A percentile compares a stretch with the other conserved stretches of the same genome.
phyloP scores from a whole-genome alignment of 1,139 yeast species.

The Debaryomyces subglobosus region DNA sequence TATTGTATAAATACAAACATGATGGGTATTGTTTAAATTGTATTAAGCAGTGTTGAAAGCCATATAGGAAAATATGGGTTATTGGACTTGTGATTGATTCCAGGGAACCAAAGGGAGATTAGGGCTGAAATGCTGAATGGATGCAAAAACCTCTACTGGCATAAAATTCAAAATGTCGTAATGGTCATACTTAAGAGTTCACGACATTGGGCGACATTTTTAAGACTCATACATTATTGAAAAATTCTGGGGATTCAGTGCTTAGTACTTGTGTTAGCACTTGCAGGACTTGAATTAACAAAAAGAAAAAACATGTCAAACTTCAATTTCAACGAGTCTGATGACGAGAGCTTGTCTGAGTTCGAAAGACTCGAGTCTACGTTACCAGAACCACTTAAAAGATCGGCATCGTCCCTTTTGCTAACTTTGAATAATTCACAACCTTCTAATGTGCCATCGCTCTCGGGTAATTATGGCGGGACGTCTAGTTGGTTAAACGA shows the following conservation, averaged over 20 bases:
- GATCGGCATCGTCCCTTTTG: conserved; percentile 45
- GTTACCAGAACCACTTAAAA: conserved; percentile 45
- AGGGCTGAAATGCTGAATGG: background rate
- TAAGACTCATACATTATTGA: background rate
- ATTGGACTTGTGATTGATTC: background rate
- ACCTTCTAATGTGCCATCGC: conserved; percentile 4
- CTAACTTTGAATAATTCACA: conserved; percentile 28
- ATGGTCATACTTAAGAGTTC: background rate
- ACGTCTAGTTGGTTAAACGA: conserved; percentile 13
- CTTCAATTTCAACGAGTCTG: conserved; percentile 20
- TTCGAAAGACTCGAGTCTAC: conserved; percentile 50
- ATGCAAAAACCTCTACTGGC: background rate
- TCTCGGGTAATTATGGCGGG: background rate
- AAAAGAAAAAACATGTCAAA: background rate
- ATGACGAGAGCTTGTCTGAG: conserved; percentile 32
- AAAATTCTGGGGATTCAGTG: background rate
- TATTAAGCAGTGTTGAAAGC: too few relatives aligned
- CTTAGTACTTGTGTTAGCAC: background rate
- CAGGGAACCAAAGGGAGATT: background rate
- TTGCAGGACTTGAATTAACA: background rate
- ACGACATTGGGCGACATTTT: background rate
- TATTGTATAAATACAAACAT: too few relatives aligned
- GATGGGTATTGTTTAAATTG: background rate
- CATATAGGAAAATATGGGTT: background rate
- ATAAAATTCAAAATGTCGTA: background rate